These are phyloP conservation scores for Exophiala oligosperma DNA, from an alignment of 2,329 filamentous ascomycete genomes.

Conservation along the genomic window DNA sequence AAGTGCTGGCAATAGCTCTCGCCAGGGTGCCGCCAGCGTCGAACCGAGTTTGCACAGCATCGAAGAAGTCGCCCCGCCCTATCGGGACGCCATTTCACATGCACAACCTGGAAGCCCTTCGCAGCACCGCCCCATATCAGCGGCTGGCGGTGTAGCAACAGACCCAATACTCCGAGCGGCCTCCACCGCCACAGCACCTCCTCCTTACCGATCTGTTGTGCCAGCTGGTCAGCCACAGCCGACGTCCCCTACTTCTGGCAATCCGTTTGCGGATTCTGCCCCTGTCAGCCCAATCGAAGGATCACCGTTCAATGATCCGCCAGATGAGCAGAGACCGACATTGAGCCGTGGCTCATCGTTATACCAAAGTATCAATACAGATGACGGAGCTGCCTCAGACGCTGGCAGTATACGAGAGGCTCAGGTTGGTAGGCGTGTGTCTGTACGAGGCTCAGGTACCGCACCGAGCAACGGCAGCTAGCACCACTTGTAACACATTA, in stretches of 20 bases:
- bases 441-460: slow-evolving; percentile 12
- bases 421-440: slow-evolving; percentile 25
- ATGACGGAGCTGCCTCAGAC: slow-evolving; percentile 20
- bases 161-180: slow-evolving; percentile 24
- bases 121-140: slow-evolving; percentile 7
- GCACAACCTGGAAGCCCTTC: slow-evolving; percentile 13
- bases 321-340: slow-evolving; percentile 11
- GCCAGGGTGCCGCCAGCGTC: slow-evolving; percentile 13
- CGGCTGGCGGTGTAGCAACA: slow-evolving; percentile 1
- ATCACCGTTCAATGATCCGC: slow-evolving; percentile 29
- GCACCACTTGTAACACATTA: not conserved
- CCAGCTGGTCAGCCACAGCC: not conserved
- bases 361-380: slow-evolving; percentile 22
- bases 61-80: slow-evolving; percentile 30
- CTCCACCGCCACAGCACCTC: slow-evolving; percentile 28
- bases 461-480: not conserved
- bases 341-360: slow-evolving; percentile 25
- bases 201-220: slow-evolving; percentile 23
- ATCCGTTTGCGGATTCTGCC: slow-evolving; percentile 27
- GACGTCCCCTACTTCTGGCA: slow-evolving; percentile 12
- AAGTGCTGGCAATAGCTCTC: slow-evolving; percentile 14
- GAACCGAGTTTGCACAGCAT: slow-evolving; percentile 28
- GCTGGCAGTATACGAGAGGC: slow-evolving; percentile 27
- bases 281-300: slow-evolving; percentile 27
- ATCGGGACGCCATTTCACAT: slow-evolving; percentile 27